These are phyloP conservation scores for Sesbania bispinosa DNA, from an alignment of 306 rosid species.

Conservation along the genomic window DNA sequence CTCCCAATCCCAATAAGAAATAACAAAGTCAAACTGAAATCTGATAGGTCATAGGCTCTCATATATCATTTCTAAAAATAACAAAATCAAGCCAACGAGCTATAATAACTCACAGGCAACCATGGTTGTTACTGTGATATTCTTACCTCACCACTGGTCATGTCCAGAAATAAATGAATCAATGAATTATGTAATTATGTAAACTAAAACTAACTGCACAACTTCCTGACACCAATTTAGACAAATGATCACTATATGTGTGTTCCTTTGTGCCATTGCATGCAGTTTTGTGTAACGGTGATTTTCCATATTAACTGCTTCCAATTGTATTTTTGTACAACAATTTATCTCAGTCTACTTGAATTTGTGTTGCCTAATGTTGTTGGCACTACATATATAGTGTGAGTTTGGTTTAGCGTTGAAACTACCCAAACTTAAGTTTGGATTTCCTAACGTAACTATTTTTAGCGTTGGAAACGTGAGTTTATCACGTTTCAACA, in stretches of 20 bases:
- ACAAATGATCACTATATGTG: background rate
- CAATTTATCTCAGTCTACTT: background rate
- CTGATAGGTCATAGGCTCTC: background rate
- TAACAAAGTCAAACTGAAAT: constrained; percentile 4
- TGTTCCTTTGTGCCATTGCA: background rate
- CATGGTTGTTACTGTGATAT: background rate
- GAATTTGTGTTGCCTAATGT: background rate
- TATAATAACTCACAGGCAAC: background rate
- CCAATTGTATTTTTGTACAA: background rate
- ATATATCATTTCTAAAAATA: background rate
- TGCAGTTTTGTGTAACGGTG: background rate
- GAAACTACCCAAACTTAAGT: too few relatives aligned
- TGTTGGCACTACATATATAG: background rate
- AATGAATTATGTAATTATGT: background rate
- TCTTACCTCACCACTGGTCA: background rate
- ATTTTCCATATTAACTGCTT: background rate
- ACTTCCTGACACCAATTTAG: background rate
- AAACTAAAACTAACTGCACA: background rate
- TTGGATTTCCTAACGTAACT: too few relatives aligned
- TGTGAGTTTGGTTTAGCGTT: too few relatives aligned
- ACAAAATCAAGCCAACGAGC: background rate
- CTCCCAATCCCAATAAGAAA: background rate
- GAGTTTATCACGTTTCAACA: too few relatives aligned
- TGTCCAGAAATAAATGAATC: background rate
- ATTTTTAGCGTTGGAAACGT: too few relatives aligned